Evolutionary conservation across 352 stramenopile species (phyloP).

Genomic region (Pythium plurisporium): DNA sequence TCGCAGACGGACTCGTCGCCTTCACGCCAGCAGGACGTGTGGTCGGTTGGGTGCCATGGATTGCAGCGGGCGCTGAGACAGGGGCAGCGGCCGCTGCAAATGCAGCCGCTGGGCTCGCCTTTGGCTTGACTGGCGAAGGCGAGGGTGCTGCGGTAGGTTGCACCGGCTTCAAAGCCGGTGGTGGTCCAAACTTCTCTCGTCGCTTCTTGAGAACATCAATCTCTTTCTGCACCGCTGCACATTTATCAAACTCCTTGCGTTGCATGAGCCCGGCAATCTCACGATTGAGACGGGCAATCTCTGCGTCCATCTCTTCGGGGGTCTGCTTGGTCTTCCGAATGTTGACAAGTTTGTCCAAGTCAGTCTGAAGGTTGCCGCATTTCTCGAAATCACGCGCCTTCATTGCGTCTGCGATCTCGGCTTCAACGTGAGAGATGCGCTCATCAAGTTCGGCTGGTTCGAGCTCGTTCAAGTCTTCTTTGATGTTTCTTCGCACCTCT

Average conservation of each 20-base stretch:
- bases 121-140: constrained; percentile 6
- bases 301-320: constrained; percentile 71
- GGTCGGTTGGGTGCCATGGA: constrained; percentile 14
- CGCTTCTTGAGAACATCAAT: constrained; percentile 78
- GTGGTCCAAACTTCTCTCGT: constrained; percentile 48
- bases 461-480: constrained; percentile 85
- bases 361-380: constrained; percentile 62
- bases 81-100: constrained; percentile 14
- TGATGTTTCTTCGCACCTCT: constrained; percentile 65
- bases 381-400: constrained; percentile 74
- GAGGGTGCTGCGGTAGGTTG: constrained; percentile 1
- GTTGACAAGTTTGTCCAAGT: constrained; percentile 61
- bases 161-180: not conserved
- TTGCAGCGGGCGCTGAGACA: constrained; percentile 16
- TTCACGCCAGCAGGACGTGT: constrained; percentile 4
- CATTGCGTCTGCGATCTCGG: constrained; percentile 70
- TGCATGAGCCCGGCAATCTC: constrained; percentile 69
- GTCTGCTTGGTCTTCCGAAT: constrained; percentile 86
- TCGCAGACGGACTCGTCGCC: not conserved
- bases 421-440: constrained; percentile 65
- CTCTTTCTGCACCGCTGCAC: constrained; percentile 76
- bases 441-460: constrained; percentile 79
- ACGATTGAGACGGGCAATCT: constrained; percentile 68
- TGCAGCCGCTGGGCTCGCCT: constrained; percentile 1
- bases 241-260: constrained; percentile 85